Percentiles rank a stretch among this genome's conserved stretches.
phyloP scores from a whole-genome alignment of 306 rosid species.

The Comarum palustre region DNA sequence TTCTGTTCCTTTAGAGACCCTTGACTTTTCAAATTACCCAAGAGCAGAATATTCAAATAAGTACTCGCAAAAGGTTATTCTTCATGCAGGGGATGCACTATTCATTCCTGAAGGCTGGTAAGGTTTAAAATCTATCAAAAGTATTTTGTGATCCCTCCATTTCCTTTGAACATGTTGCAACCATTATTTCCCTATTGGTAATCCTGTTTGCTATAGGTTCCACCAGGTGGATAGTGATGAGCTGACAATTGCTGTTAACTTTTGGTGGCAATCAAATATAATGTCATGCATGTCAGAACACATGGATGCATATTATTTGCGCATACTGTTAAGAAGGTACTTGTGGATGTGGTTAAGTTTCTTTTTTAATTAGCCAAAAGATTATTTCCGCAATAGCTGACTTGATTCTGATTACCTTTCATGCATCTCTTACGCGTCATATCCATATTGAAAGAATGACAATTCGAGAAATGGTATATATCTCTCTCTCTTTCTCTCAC shows the following conservation, averaged over 20 bases:
- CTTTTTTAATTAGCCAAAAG: slow-evolving; percentile 13
- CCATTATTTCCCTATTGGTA: neutral
- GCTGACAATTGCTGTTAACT: slow-evolving; percentile 86
- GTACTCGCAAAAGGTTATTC: slow-evolving; percentile 65
- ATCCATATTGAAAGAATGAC: slow-evolving; percentile 55
- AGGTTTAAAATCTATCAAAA: slow-evolving; percentile 22
- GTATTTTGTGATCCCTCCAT: neutral
- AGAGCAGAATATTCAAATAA: slow-evolving; percentile 65
- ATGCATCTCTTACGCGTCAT: slow-evolving; percentile 31
- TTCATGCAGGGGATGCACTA: slow-evolving; percentile 85
- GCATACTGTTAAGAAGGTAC: slow-evolving; percentile 86
- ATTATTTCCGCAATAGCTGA: slow-evolving; percentile 31
- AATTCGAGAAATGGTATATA: slow-evolving; percentile 82
- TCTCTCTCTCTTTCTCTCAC: slow-evolving; percentile 22
- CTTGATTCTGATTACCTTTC: slow-evolving; percentile 36
- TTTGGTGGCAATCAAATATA: slow-evolving; percentile 82
- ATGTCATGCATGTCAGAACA: slow-evolving; percentile 76
- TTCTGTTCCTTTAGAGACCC: slow-evolving; percentile 68
- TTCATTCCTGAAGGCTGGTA: slow-evolving; percentile 99
- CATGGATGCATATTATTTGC: slow-evolving; percentile 86
- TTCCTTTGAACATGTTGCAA: neutral
- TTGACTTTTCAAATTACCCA: slow-evolving; percentile 65
- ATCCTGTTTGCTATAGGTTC: slow-evolving; percentile 48
- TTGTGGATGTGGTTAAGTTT: slow-evolving; percentile 32
- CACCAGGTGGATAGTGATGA: slow-evolving; percentile 92